Base-by-base conservation (phyloP, 2,329 filamentous ascomycete species). In the Colletotrichum caudatum region DNA sequence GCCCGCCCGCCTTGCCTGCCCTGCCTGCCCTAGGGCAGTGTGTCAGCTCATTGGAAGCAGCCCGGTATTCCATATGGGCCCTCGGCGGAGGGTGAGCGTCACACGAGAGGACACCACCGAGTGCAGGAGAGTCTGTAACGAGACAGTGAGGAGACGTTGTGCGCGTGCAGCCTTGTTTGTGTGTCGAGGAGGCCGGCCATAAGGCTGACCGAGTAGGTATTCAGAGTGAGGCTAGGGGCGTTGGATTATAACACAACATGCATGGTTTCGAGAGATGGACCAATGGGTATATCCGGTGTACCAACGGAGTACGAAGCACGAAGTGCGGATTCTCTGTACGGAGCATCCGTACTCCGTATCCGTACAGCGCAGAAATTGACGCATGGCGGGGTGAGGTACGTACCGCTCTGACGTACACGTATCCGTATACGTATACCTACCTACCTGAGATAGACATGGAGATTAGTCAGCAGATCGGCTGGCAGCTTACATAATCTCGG, bases 51-150 rank as follows among this genome's bases (percentile, higher is more conserved):
- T 60, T 48, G 54, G 61, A 44, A 20, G 33, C 51, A 63, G 64
- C 64, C 58, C 68, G 51, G 68, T 44, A 71, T 68, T 29, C 64
- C 4, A 35, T 44, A 56, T 71, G 68, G 51, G 23, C 26, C 66
- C 41, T 20, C 33, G 14, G 48, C 29, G n/a, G 44, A 46, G 62
- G 14, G 14, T 33, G 48, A 41, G 16, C 18, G 39, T 12, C 62
- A 37, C 48, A n/a, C 37, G 23, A 48, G 3, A 48, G 29, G 61
- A 23, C 14, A 11, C 7, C 4, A 53, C 11, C 14, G 26, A 18
- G 11, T 20, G 26, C n/a, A 9, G 18, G 26, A 57, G 20, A 11
- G 33, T n/a, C 11, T 26, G 35, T 39, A 5, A 26, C 14, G 33
- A 44, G 18, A 20, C 23, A 35, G 5, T 54, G 29, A 11, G 11